Evolutionary conservation across 2,329 filamentous ascomycete species (phyloP), one percentile per base, ranked within the genome.

Genomic region (Curvularia sp.): DNA sequence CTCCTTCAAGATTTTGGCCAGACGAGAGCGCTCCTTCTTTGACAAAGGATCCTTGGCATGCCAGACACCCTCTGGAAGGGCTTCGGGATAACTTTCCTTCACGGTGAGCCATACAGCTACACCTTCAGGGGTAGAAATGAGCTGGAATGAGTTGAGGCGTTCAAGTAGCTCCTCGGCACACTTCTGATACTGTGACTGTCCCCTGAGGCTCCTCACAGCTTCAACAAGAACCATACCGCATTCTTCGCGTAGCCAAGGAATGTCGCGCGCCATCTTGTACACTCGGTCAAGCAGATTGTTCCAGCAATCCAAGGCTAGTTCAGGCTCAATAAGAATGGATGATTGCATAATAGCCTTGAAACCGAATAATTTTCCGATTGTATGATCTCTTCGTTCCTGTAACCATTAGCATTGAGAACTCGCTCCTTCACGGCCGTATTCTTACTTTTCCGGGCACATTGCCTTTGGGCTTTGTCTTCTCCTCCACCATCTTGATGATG

Each of bases 181-280:
- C 55, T 83, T 80, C 66, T 84, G 77, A 86, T 86, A 69, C 9
- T 68, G 62, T 18, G 77, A 65, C 19, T 75, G 72, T 28, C 77
- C 72, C 8, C 76, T 71, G 30, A 84, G 68, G 19, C 88, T 87
- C 30, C 84, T 83, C 36, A 95, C 76, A 13, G 89, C 87, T 71
- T 92, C 87, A 43, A 90, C 89, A 25, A 97, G 82, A 47, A 95
- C 86, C 83, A 89, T 92, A 30, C 91, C 92, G 69, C 92, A 97
- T 74, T 96, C 91, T 69, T 94, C 89, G 60, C 92, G 86, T 65
- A 98, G 83, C 94, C 93, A 97, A 30, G 91, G 86, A 77, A 96
- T 96, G 78, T 91, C 91, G 68, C 87, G 85, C 39, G 90, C 87
- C 59, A 97, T 83, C 61, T 88, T 85, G 68, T 93, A 84, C 30